These are phyloP conservation scores for Gymnopilus dilepis DNA, from an alignment of 768 basidiomycete genomes.

Conservation along the genomic window DNA sequence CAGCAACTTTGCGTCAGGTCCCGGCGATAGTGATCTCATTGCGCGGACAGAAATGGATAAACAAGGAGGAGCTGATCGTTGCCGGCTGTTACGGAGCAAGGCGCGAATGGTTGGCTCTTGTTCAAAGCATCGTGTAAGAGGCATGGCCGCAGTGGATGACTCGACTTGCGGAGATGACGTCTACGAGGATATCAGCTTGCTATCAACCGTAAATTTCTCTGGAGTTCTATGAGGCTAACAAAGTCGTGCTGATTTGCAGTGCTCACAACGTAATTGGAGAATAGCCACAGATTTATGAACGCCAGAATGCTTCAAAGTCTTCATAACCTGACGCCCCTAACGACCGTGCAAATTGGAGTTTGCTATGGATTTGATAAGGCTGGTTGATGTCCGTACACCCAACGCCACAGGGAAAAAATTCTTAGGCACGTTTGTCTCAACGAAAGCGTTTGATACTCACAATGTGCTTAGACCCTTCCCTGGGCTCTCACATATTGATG, in stretches of 20 bases:
- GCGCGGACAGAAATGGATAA: background rate
- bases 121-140: background rate
- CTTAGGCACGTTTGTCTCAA: background rate
- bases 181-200: background rate
- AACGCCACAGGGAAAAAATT: slow-evolving; percentile 3
- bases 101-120: background rate
- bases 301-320: background rate
- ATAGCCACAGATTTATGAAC: slow-evolving; percentile 2
- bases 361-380: background rate
- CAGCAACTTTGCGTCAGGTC: background rate
- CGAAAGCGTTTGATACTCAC: too few species aligned
- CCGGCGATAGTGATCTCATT: background rate
- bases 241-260: background rate
- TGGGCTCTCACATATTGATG: background rate
- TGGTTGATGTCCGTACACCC: background rate
- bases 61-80: slow-evolving; percentile 1
- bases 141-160: background rate
- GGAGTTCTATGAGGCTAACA: too few species aligned
- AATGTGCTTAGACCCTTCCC: background rate
- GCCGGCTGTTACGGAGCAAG: slow-evolving; percentile 6
- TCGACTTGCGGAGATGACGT: slow-evolving; percentile 10
- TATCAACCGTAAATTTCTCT: background rate
- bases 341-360: slow-evolving; percentile 7
- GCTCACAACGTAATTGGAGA: slow-evolving; percentile 4
- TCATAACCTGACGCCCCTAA: slow-evolving; percentile 12